Evolutionary conservation across 495 filamentous ascomycete genomes (phyloP), one percentile per base, ranked within the genome.

Genomic region (Lindgomyces ingoldianus): DNA sequence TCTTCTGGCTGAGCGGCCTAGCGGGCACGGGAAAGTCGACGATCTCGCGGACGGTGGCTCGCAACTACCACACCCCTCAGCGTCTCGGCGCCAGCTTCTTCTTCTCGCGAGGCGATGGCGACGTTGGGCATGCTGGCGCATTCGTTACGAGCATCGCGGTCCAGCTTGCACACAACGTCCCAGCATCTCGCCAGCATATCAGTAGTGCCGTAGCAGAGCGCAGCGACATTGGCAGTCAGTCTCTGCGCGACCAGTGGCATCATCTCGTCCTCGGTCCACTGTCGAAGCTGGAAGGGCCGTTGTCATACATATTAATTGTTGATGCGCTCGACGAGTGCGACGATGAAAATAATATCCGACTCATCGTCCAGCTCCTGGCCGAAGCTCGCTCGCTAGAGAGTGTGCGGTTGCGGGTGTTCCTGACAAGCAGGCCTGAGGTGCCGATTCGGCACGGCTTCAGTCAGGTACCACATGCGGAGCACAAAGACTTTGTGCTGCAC

Each of bases 1-100:
- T 77, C 60, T 76, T 76, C 59, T 79, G 75, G 76, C 67, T 79
- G n/a, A 62, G 64, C 24, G 75, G 71, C n/a, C 57, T 59, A 51
- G 65, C 65, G 1, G 65, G 65, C 39, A 67, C 57, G 4, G 64
- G 64, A 2, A 67, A 67, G 57, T 67, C 64, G 8, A 67, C 64
- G 0, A 62, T 67, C 4, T 47, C 64, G n/a, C 45, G 48, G 6
- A 67, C 64, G 0, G n/a, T 67, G 9, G 64, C 57, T 12, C 25
- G 47, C 22, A 39, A 3, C 1, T 64, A 67, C 54, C 29, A 39
- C 24, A 49, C 46, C 16, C 9, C 55, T 52, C n/a, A 44, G 2
- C 56, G 30, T 25, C 70, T 72, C 1, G 70, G 42, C 49, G 70
- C 67, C 4, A 72, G 72, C 58, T 74, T 74, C 50, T 74, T 74